Evolutionary conservation across 2,329 filamentous ascomycete genomes (phyloP), one percentile per base, ranked within the genome.

Genomic region (Leptographium wingfieldii): DNA sequence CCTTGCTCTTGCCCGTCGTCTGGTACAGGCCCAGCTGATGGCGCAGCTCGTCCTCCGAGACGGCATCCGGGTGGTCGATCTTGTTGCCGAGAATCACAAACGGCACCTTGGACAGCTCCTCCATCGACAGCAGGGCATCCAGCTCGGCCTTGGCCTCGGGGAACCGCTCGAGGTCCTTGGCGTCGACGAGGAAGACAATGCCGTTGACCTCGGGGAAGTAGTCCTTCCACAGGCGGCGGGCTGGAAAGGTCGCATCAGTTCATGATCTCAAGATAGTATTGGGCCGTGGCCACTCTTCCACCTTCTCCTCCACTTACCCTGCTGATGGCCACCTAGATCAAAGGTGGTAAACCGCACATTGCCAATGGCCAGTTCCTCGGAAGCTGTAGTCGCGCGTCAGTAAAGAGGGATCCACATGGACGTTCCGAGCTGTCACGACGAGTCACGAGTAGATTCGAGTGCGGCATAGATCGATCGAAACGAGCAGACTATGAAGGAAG

Each of bases 71-170:
- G 78, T 97, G 92, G 74, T 99, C 94, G 74, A 99, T 99, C 85
- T 99, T 99, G 85, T 99, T 99, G 68, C 94, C 94, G 65, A 99
- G 84, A 68, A 99, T 85, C 63, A 97, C 84, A 74, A 97, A 97
- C 59, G 94, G 94, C 10, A 96, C 94, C 80, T 95, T 96, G 72
- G 84, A 79, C 48, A 99, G 84, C 72, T 97, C 92, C 77, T 99
- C 94, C 92, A 99, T 96, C 64, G 89, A 85, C 67, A 99, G 82
- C 58, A 97, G 87, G 59, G 89, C 91, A 71, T 99, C 94, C 64
- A 99, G 88, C 79, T 99, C 94, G 68, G 88, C 92, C 80, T 97
- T 97, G 71, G 91, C 88, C 79, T 99, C 94, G 69, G 81, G 73
- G 73, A 99, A 89, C 67, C 94, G 90, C 78, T 97, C 92, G 75